Evolutionary conservation across 108 stramenopile species (phyloP).

Genomic region (Cyclostephanos tholiformis): DNA sequence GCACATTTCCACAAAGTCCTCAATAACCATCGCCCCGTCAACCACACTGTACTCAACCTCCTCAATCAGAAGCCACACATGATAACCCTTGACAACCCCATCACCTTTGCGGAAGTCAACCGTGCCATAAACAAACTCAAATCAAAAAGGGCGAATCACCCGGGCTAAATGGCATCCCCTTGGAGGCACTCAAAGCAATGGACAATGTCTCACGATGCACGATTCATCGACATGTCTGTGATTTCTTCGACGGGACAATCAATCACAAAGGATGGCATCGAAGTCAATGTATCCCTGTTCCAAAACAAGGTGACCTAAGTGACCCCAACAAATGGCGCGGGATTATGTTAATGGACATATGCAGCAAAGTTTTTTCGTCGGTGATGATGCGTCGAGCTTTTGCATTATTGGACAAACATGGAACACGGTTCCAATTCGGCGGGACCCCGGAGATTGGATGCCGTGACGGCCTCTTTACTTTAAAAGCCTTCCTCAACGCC

Average conservation of each 20-base stretch:
- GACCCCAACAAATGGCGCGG: slow-evolving; percentile 18
- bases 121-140: background rate
- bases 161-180: slow-evolving; percentile 11
- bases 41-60: background rate
- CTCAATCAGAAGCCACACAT: background rate
- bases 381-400: background rate
- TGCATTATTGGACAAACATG: slow-evolving; percentile 1
- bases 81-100: background rate
- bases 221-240: background rate
- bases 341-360: slow-evolving; percentile 19
- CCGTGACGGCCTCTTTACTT: slow-evolving; percentile 8
- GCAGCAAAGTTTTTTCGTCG: slow-evolving; percentile 13
- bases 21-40: background rate
- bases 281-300: background rate
- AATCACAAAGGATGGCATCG: slow-evolving; percentile 9
- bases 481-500: slow-evolving; percentile 22
- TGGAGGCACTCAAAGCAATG: slow-evolving; percentile 20
- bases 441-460: slow-evolving; percentile 18
- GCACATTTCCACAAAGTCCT: background rate
- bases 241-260: slow-evolving; percentile 5
- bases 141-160: slow-evolving; percentile 18
- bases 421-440: slow-evolving; percentile 21
- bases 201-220: background rate
- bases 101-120: background rate
- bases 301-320: background rate